These are phyloP conservation scores for Cordyceps fumosorosea DNA, from an alignment of 2,329 filamentous ascomycete species.

Conservation along the genomic window DNA sequence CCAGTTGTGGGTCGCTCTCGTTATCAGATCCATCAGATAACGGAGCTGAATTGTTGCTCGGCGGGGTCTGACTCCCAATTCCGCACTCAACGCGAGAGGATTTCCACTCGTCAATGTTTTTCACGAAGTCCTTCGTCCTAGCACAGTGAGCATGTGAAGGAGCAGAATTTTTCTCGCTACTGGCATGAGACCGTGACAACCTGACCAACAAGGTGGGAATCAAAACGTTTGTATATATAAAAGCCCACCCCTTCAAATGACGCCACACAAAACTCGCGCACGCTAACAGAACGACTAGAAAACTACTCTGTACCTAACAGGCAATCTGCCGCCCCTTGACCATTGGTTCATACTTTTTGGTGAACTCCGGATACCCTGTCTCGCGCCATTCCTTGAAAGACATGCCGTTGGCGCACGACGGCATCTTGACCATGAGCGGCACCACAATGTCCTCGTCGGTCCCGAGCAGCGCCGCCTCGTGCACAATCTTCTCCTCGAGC, in stretches of 20 bases:
- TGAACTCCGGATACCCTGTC: conserved; percentile 17
- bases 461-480: conserved; percentile 29
- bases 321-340: not conserved
- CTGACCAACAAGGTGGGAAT: not conserved
- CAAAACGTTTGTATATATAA: not conserved
- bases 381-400: conserved; percentile 29
- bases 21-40: conserved; percentile 15
- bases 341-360: not conserved
- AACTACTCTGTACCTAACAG: not conserved
- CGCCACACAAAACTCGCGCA: not conserved
- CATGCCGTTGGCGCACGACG: conserved; percentile 25
- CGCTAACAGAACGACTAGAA: not conserved
- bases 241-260: not conserved
- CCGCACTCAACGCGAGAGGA: not conserved
- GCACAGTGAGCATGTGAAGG: not conserved
- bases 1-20: not conserved
- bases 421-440: conserved; percentile 37
- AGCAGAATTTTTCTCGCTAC: not conserved
- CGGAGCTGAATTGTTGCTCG: not conserved
- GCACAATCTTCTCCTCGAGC: conserved; percentile 33
- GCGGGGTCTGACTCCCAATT: not conserved
- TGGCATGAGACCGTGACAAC: not conserved
- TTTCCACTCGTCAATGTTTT: not conserved
- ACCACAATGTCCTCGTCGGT: conserved; percentile 30
- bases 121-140: not conserved